These are phyloP conservation scores for Melanogaster broomeanus DNA, from an alignment of 768 basidiomycete species.

Conservation along the genomic window DNA sequence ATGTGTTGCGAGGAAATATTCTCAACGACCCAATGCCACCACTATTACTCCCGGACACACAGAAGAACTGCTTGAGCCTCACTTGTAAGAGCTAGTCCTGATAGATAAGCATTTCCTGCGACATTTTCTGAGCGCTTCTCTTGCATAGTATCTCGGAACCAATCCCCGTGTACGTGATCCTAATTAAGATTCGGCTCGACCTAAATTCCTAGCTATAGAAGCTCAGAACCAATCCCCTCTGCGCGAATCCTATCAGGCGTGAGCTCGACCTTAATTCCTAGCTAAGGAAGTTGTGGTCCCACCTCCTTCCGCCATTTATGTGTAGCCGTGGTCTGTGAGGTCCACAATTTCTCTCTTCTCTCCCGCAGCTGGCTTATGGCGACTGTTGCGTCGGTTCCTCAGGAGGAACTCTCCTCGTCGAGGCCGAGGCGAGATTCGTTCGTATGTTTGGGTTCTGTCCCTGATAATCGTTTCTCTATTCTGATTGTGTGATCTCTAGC, in stretches of 20 bases:
- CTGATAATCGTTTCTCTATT: background rate
- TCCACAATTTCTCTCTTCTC: too few species aligned
- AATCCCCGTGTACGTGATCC: background rate
- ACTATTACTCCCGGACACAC: background rate
- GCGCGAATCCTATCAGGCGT: too few species aligned
- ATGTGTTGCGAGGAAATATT: slow-evolving; percentile 1
- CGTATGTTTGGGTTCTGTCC: slow-evolving; percentile 14
- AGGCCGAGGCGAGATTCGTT: slow-evolving; percentile 6
- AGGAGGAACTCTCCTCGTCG: background rate
- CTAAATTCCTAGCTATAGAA: too few species aligned
- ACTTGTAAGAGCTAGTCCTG: slow-evolving; percentile 1
- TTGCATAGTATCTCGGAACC: too few species aligned
- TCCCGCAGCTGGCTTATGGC: background rate
- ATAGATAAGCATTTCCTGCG: slow-evolving; percentile 18
- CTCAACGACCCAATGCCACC: background rate
- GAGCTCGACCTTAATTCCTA: too few species aligned
- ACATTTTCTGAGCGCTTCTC: slow-evolving; percentile 13
- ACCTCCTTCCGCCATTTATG: too few species aligned
- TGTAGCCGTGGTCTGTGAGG: too few species aligned
- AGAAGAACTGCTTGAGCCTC: background rate
- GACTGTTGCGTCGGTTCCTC: background rate
- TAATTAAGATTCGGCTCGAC: slow-evolving; percentile 1
- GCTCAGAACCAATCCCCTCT: too few species aligned
- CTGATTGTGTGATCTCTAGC: too few species aligned
- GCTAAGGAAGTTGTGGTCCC: too few species aligned